These are phyloP conservation scores for Ogataea glucozyma DNA, from an alignment of 805 yeast genomes.

Conservation along the genomic window DNA sequence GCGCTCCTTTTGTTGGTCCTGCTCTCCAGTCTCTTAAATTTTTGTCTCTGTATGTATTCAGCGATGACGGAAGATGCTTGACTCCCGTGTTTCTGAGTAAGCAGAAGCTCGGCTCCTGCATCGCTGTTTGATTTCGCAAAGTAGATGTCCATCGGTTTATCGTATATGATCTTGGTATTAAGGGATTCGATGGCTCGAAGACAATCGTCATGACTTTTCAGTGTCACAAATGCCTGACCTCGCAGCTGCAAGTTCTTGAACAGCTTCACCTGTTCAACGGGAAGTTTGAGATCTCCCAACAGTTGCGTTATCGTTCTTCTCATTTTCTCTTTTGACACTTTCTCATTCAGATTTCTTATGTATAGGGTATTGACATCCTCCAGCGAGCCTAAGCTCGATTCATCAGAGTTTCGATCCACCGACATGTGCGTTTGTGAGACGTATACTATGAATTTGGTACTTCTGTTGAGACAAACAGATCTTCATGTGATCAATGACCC, in stretches of 20 bases:
- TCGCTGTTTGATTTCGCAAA: slow-evolving; percentile 50
- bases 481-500: too few species aligned
- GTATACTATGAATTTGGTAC: too few species aligned
- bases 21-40: slow-evolving; percentile 25
- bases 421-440: neutral
- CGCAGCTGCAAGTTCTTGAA: slow-evolving; percentile 63
- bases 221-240: slow-evolving; percentile 83
- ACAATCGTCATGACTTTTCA: slow-evolving; percentile 45
- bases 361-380: slow-evolving; percentile 44
- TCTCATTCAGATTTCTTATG: slow-evolving; percentile 72
- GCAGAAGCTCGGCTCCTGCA: slow-evolving; percentile 15
- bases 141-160: slow-evolving; percentile 48
- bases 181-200: slow-evolving; percentile 44
- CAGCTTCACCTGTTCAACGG: slow-evolving; percentile 47
- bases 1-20: slow-evolving; percentile 24
- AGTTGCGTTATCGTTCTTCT: slow-evolving; percentile 42
- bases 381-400: slow-evolving; percentile 7
- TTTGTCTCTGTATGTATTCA: slow-evolving; percentile 23
- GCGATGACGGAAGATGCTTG: slow-evolving; percentile 20
- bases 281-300: slow-evolving; percentile 52
- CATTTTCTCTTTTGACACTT: slow-evolving; percentile 53
- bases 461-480: too few species aligned
- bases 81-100: slow-evolving; percentile 2
- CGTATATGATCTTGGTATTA: slow-evolving; percentile 44
- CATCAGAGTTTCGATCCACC: neutral